phyloP scores from a whole-genome alignment of 1,139 yeast genomes.

The Candida buenavistaensis region DNA sequence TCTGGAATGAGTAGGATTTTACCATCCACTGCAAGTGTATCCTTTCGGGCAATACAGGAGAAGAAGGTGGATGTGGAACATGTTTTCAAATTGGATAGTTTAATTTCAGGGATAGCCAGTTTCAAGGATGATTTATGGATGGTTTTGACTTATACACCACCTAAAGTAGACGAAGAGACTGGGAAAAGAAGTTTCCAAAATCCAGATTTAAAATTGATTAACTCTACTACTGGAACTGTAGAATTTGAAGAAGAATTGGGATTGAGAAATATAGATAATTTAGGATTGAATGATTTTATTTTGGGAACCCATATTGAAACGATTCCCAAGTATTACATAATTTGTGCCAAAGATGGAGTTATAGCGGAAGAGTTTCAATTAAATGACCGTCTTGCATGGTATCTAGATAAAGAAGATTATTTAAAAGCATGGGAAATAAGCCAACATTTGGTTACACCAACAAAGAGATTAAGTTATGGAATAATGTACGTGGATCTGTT shows the following conservation, averaged over 20 bases:
- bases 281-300: conserved; percentile 81
- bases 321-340: conserved; percentile 55
- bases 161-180: conserved; percentile 23
- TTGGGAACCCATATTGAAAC: conserved; percentile 50
- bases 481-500: conserved; percentile 60
- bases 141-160: conserved; percentile 57
- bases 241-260: conserved; percentile 83
- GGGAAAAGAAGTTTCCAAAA: conserved; percentile 31
- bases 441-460: conserved; percentile 50
- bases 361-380: conserved; percentile 69
- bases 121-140: conserved; percentile 67
- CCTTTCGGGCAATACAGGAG: conserved; percentile 57
- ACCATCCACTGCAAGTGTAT: conserved; percentile 67
- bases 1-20: conserved; percentile 37
- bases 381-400: conserved; percentile 76
- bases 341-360: conserved; percentile 83
- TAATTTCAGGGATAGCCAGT: conserved; percentile 77
- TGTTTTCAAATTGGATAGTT: conserved; percentile 53
- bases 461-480: conserved; percentile 61
- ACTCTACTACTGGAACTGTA: conserved; percentile 67
- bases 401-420: conserved; percentile 50
- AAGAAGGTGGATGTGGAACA: conserved; percentile 59
- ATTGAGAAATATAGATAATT: conserved; percentile 53
- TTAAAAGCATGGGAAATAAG: conserved; percentile 80
- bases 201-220: conserved; percentile 76